phyloP scores from a whole-genome alignment of 805 yeast species.

The Suhomyces sp. region DNA sequence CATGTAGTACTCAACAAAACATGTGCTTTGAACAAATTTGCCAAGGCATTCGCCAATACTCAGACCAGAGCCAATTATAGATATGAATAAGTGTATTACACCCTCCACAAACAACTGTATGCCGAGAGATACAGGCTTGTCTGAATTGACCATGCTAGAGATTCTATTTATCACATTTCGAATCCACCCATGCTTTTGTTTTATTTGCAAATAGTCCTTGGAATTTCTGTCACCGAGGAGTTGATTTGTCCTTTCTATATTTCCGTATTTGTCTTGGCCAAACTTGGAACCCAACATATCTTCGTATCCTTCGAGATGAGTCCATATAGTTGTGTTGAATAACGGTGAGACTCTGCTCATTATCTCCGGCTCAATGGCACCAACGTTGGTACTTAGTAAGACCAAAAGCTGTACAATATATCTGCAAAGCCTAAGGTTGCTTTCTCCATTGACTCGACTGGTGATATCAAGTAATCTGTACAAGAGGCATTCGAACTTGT shows the following conservation, averaged over 20 bases:
- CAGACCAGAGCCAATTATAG: background rate
- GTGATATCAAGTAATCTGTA: slow-evolving; percentile 25
- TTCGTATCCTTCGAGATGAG: slow-evolving; percentile 11
- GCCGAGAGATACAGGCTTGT: background rate
- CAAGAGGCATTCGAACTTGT: slow-evolving; percentile 25
- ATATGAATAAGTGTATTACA: background rate
- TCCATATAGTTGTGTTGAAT: slow-evolving; percentile 34
- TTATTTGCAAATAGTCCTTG: background rate
- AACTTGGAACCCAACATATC: background rate
- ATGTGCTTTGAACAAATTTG: background rate
- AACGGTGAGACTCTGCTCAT: slow-evolving; percentile 22
- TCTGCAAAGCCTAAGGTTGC: slow-evolving; percentile 15
- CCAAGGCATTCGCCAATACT: background rate
- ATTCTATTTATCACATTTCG: background rate
- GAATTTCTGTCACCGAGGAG: background rate
- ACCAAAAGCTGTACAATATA: slow-evolving; percentile 6
- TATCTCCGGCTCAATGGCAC: slow-evolving; percentile 8
- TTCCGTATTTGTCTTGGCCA: background rate
- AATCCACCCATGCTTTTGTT: slow-evolving; percentile 7
- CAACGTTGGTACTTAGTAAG: slow-evolving; percentile 12
- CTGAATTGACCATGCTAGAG: background rate
- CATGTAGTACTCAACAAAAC: background rate
- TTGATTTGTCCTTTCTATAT: background rate
- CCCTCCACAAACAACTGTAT: background rate
- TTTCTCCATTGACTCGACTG: background rate